These are phyloP conservation scores for Yamadazyma friedrichii DNA, from an alignment of 1,139 yeast species.

Conservation along the genomic window DNA sequence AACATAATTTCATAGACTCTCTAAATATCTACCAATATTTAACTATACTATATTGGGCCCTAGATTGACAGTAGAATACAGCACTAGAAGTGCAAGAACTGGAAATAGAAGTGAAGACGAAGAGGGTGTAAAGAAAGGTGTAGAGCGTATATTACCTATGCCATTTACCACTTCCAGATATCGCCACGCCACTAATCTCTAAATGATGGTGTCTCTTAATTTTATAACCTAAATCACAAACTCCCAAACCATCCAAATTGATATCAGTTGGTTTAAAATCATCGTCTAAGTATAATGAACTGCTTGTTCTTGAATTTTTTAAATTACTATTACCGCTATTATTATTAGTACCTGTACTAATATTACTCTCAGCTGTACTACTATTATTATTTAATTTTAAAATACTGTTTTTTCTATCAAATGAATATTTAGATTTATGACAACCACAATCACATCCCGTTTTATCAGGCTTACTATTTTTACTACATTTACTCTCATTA, in stretches of 20 bases:
- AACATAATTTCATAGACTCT: too few relatives aligned
- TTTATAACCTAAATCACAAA: conserved; percentile 45
- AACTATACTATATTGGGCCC: too few relatives aligned
- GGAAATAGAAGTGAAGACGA: too few relatives aligned
- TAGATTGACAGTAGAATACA: too few relatives aligned
- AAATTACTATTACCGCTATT: background rate
- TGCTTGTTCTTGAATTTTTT: background rate
- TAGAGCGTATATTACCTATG: conserved; percentile 5
- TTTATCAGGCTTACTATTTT: background rate
- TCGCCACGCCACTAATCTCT: conserved; percentile 36
- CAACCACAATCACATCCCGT: conserved; percentile 8
- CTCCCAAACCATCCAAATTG: conserved; percentile 31
- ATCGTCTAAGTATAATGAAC: conserved; percentile 10
- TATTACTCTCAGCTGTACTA: background rate
- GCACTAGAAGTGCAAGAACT: too few relatives aligned
- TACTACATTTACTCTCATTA: conserved; percentile 16
- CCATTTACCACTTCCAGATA: conserved; percentile 26
- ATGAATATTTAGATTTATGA: conserved; percentile 4
- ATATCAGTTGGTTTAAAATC: conserved; percentile 15
- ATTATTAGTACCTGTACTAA: background rate
- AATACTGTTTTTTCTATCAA: conserved; percentile 4
- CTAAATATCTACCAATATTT: too few relatives aligned
- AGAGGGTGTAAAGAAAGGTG: background rate
- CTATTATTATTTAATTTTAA: background rate
- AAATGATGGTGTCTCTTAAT: conserved; percentile 46